A percentile compares a stretch with the other conserved stretches of the same genome.
These are phyloP conservation scores for Irpex sp. DNA, from an alignment of 1,284 basidiomycete species.

Conservation along the genomic window DNA sequence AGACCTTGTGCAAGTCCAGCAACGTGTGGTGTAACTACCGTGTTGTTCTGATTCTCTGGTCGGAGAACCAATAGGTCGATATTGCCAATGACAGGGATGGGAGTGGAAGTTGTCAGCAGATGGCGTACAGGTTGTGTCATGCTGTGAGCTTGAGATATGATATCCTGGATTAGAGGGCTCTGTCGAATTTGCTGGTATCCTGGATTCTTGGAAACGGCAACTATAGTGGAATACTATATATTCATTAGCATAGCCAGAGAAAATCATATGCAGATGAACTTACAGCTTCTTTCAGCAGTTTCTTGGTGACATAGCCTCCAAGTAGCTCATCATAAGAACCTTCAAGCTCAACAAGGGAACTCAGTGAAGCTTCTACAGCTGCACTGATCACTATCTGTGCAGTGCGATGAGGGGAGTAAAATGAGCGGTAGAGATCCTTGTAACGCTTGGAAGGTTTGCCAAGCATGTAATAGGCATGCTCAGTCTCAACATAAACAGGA, in stretches of 20 bases:
- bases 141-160: background rate
- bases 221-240: slow-evolving; percentile 8
- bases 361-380: slow-evolving; percentile 14
- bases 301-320: background rate
- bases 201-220: slow-evolving; percentile 6
- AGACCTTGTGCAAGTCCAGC: slow-evolving; percentile 42
- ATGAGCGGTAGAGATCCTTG: slow-evolving; percentile 37
- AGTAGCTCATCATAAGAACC: slow-evolving; percentile 14
- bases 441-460: slow-evolving; percentile 45
- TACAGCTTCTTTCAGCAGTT: slow-evolving; percentile 16
- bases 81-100: slow-evolving; percentile 27
- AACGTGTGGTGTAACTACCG: slow-evolving; percentile 59
- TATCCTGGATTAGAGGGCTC: background rate
- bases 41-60: slow-evolving; percentile 48
- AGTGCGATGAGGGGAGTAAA: slow-evolving; percentile 46
- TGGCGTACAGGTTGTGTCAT: background rate
- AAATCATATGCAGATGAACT: background rate
- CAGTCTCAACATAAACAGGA: slow-evolving; percentile 57
- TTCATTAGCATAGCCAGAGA: background rate
- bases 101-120: background rate
- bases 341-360: background rate
- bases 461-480: slow-evolving; percentile 58
- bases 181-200: background rate
- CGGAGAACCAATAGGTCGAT: slow-evolving; percentile 52
- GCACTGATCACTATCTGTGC: slow-evolving; percentile 37